Evolutionary conservation across 495 filamentous ascomycete species (phyloP).

Genomic region (Cercophora samala): DNA sequence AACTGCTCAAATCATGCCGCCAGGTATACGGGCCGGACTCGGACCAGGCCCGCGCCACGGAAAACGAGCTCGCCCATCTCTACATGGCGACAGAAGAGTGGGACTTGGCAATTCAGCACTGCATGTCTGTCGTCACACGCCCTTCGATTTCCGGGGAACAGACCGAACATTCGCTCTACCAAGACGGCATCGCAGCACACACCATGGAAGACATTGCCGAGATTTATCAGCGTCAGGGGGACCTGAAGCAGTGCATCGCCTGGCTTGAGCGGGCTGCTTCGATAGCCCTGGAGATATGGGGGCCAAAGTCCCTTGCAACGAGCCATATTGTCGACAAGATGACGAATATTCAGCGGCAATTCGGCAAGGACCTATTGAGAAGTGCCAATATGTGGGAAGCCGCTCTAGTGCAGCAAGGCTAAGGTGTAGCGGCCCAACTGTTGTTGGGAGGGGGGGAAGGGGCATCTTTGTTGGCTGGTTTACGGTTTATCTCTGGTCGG

Average conservation of each 20-base stretch:
- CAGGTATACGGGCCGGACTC: conserved; percentile 29
- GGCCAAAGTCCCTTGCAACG: conserved; percentile 27
- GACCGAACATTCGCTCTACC: conserved; percentile 20
- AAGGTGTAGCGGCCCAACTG: not conserved
- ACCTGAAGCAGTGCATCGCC: conserved; percentile 26
- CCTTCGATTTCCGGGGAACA: conserved; percentile 12
- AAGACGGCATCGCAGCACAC: conserved; percentile 33
- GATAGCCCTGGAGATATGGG: conserved; percentile 30
- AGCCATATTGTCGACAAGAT: conserved; percentile 34
- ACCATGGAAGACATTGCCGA: conserved; percentile 37
- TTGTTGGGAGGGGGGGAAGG: not conserved
- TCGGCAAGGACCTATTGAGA: conserved; percentile 28
- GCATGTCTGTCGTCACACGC: conserved; percentile 30
- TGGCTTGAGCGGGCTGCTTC: conserved; percentile 32
- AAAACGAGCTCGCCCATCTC: conserved; percentile 34
- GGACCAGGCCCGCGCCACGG: conserved; percentile 28
- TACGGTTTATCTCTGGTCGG: not conserved
- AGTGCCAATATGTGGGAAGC: conserved; percentile 30
- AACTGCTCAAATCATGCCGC: conserved; percentile 28
- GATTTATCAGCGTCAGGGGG: conserved; percentile 31
- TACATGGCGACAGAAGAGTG: conserved; percentile 30
- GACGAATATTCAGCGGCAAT: conserved; percentile 28
- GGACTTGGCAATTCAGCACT: conserved; percentile 29
- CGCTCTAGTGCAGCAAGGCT: conserved; percentile 12
- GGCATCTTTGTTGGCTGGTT: not conserved